Base-by-base conservation (phyloP, 1,284 basidiomycete species). In the Fomitopsis schrenkii region DNA sequence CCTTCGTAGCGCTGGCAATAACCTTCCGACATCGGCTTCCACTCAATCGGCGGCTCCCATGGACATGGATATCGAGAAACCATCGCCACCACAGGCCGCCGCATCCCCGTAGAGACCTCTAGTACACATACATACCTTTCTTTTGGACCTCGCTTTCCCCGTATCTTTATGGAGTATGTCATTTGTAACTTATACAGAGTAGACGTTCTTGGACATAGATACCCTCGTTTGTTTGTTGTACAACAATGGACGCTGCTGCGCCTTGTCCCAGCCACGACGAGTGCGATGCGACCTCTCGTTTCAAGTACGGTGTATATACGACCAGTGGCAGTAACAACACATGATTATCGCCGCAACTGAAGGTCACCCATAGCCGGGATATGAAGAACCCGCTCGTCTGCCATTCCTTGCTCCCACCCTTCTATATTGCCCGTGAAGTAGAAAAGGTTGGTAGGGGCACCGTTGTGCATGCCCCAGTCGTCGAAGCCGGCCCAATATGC, bases 401-500 rank as follows among this genome's bases (percentile, higher is more conserved):
- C 19, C 14, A 35, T 14, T 8, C 44, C 56, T n/a, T 58, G 15
- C 35, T 38, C 56, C 56, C 56, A 48, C 30, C 33, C 56, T 10
- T 57, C 58, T 1, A 55, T 54, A 5, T 22, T 33, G 3, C 65
- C 65, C 2, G 68, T 59, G 57, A 69, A 69, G 59, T 69, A 69
- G 10, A 70, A 28, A 17, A 66, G 57, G 58, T 70, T 69, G 40
- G 66, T 64, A 2, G 69, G 62, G 1, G 66, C 64, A 44, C 60
- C 59, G 42, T 70, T 64, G 14, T 60, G 61, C 50, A 67, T 26
- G 1, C 66, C 68, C 68, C 67, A 69, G 41, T 64, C 28, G 53
- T 71, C 69, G 46, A 67, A 62, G 8, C 66, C 69, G 41, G 67
- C 67, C 68, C 68, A 71, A 56, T 66, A 68, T 30, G 65, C 59